phyloP scores from a whole-genome alignment of 225 moss, liverwort and hornwort species.

The Polytrichum commune region DNA sequence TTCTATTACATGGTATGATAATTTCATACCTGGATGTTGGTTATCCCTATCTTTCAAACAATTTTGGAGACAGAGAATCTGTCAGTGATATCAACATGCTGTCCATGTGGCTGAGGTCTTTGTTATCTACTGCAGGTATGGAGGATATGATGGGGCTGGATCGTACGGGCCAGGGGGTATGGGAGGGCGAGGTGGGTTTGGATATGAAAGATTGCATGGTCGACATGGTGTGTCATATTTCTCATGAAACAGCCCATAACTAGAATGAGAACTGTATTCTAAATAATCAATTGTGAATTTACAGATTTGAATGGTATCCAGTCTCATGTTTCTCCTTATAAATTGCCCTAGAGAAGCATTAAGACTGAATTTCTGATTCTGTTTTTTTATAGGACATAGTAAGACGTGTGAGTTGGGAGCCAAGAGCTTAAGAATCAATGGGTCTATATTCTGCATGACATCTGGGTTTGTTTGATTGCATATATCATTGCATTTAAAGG shows the following conservation, averaged over 20 bases:
- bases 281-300: neutral
- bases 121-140: slow-evolving; percentile 61
- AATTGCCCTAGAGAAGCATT: too few species aligned
- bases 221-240: slow-evolving; percentile 25
- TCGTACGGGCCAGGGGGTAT: slow-evolving; percentile 49
- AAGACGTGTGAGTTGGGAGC: too few species aligned
- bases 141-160: slow-evolving; percentile 72
- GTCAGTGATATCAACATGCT: slow-evolving; percentile 8
- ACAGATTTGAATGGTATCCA: too few species aligned
- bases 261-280: neutral
- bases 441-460: too few species aligned
- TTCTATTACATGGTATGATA: slow-evolving; percentile 34
- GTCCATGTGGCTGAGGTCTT: slow-evolving; percentile 22
- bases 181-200: slow-evolving; percentile 57
- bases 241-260: neutral
- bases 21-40: slow-evolving; percentile 6
- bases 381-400: too few species aligned
- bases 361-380: too few species aligned
- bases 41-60: neutral
- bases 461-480: slow-evolving; percentile 8
- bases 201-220: slow-evolving; percentile 28
- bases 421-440: too few species aligned
- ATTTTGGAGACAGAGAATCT: neutral
- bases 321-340: too few species aligned
- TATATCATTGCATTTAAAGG: too few species aligned